Evolutionary conservation across 495 filamentous ascomycete species (phyloP), one percentile per base, ranked within the genome.

Genomic region (Terfezia claveryi): DNA sequence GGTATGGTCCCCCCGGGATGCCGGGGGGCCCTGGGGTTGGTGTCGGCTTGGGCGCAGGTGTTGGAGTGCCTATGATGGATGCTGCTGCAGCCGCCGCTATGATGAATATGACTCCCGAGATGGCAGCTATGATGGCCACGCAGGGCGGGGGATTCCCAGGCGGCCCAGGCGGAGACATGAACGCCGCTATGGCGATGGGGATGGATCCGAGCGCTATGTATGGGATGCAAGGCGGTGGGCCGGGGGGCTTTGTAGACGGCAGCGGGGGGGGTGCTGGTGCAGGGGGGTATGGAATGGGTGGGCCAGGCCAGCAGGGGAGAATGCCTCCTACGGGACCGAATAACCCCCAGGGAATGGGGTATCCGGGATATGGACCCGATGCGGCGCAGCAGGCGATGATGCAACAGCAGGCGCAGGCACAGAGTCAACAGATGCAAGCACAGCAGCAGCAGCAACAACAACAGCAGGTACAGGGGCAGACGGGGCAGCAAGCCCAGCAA

Each of bases 1-100:
- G 74, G 75, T 8, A 81, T 76, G 69, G 69, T 73, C 46, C 69
- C 68, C 59, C 67, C 17, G 41, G 41, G 12, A 20, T 14, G 41
- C 41, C 41, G 0, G 17, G 41, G 12, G 41, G 4, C 14, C 8
- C 41, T 46, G 41, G 41, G 12, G 41, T 14, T 32, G 41, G 41
- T 46, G 41, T 14, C 27, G 27, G 27, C 0, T 32, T 32, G 7
- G 27, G 27, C 27, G 27, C 27, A 32, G 27, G 27, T 32, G 27
- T 32, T 2, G 27, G 27, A 7, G 27, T 32, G 27, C 27, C 27
- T 2, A 46, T 46, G 41, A 46, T 46, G 41, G 41, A 46, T 20
- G 14, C 41, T 20, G 17, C 41, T 14, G 50, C n/a, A 12, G 50
- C 50, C 2, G n/a, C 50, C 2, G 50, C 50, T 17, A 51, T 51